These are phyloP conservation scores for Fusarium sp. DNA, from an alignment of 2,329 filamentous ascomycete species.

Conservation along the genomic window DNA sequence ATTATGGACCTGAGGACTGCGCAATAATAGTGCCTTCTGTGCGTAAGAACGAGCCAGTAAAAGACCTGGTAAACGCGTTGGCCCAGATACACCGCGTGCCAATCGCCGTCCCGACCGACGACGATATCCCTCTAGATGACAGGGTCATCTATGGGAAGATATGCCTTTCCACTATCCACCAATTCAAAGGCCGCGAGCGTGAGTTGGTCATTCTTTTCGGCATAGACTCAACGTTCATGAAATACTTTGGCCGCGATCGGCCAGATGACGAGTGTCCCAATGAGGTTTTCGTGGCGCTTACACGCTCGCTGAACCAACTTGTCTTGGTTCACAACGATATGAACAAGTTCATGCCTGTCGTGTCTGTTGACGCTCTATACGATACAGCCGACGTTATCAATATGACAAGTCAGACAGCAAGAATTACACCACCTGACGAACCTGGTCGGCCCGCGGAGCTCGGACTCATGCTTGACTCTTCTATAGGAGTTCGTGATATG, in stretches of 20 bases:
- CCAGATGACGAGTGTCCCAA: conserved; percentile 48
- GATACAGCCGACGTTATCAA: conserved; percentile 29
- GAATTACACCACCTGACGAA: conserved; percentile 1
- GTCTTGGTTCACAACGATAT: conserved; percentile 41
- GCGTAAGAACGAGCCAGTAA: background rate
- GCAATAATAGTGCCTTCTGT: conserved; percentile 24
- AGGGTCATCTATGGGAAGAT: conserved; percentile 45
- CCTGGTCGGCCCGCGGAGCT: conserved; percentile 25
- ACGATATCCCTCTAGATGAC: conserved; percentile 43
- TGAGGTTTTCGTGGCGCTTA: conserved; percentile 47
- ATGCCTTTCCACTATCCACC: conserved; percentile 48
- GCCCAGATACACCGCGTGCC: conserved; percentile 27
- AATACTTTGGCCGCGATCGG: conserved; percentile 38
- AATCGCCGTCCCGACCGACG: conserved; percentile 38
- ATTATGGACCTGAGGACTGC: conserved; percentile 33
- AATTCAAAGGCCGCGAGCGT: conserved; percentile 50
- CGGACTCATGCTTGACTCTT: conserved; percentile 24
- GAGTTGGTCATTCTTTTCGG: conserved; percentile 46
- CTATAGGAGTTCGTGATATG: conserved; percentile 34
- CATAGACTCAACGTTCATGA: conserved; percentile 44
- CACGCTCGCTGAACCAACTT: conserved; percentile 45
- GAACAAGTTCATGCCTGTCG: conserved; percentile 42
- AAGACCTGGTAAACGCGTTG: conserved; percentile 10
- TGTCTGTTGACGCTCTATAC: conserved; percentile 27
- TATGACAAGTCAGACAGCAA: background rate